Evolutionary conservation across 345 rosid genomes (phyloP).

Genomic region (Arabidopsis suecica): DNA sequence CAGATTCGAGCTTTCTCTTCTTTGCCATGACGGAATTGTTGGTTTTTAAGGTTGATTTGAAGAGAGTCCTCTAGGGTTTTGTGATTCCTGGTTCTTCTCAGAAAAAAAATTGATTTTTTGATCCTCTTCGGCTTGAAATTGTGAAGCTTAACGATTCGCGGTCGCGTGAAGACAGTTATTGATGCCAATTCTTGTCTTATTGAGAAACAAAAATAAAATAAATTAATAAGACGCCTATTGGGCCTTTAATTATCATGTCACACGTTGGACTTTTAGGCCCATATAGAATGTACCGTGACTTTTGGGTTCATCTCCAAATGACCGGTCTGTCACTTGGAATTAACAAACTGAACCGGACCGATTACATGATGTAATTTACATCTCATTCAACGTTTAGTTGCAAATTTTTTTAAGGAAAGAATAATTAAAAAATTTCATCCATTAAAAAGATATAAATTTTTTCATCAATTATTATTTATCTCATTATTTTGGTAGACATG

Average conservation of each 20-base stretch:
- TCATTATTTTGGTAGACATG: too few relatives aligned
- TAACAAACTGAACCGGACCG: not conserved
- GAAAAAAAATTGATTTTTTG: not conserved
- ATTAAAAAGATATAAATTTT: too few relatives aligned
- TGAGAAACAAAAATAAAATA: not conserved
- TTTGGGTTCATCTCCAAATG: not conserved
- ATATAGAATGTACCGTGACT: not conserved
- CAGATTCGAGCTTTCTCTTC: conserved; percentile 66
- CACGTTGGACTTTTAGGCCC: conserved; percentile 1
- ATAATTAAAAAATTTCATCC: too few relatives aligned
- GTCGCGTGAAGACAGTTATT: not conserved
- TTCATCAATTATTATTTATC: too few relatives aligned
- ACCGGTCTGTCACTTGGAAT: not conserved
- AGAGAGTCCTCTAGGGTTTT: conserved; percentile 41
- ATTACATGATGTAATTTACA: not conserved
- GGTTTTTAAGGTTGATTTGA: not conserved
- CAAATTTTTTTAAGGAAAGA: too few relatives aligned
- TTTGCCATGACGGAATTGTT: conserved; percentile 52
- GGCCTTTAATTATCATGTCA: not conserved
- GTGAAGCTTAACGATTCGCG: not conserved
- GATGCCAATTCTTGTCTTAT: not conserved
- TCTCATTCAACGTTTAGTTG: too few relatives aligned
- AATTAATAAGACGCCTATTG: not conserved
- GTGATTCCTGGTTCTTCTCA: not conserved
- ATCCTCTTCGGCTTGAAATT: not conserved